Evolutionary conservation across 176 grass and related monocot genomes (phyloP), one percentile per base, ranked within the genome.

Genomic region (Carex cristatella): DNA sequence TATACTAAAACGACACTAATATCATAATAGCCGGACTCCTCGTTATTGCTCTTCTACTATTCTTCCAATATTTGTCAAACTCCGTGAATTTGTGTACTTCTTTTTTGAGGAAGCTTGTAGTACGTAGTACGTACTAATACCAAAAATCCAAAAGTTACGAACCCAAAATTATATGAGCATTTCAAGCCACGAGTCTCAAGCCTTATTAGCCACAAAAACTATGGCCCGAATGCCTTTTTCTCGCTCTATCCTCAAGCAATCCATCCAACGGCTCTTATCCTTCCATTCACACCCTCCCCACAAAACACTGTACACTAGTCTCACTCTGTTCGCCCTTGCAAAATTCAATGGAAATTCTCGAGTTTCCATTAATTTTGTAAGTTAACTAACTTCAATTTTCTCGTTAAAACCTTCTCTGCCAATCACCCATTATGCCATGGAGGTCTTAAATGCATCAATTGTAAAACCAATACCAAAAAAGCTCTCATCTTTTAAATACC

Each of bases 381-480:
- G 38, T 40, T 31, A 23, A 53, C 72, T 73, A 18, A 65, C 13
- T 65, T 55, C 72, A 53, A 56, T 31, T 78, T 66, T 79, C 53
- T 77, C 27, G 32, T 31, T 66, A 54, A 54, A 49, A 79, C 18
- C 31, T 18, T 79, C 7, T 67, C 15, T 33, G 33, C 3, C 28
- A 16, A 67, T 10, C 16, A 33, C 61, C 48, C 73, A 87, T 87
- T 86, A 85, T 90, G 81, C 89, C 55, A 90, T 90, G 89, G 74
- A 87, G 30, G 85, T 90, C 75, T 79, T 90, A 51, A 85, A 78
- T 66, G 85, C 85, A 68, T 86, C 89, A 60, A 79, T 82, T 56
- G 51, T 90, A 13, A 81, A 78, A 46, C 81, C 89, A 46, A 56
- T 84, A 72, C 75, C 76, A 59, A 85, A 80, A 73, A 87, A 72